Evolutionary conservation across 1,139 yeast genomes (phyloP), one percentile per base, ranked within the genome.

Genomic region (Saccharomyces hybrid): DNA sequence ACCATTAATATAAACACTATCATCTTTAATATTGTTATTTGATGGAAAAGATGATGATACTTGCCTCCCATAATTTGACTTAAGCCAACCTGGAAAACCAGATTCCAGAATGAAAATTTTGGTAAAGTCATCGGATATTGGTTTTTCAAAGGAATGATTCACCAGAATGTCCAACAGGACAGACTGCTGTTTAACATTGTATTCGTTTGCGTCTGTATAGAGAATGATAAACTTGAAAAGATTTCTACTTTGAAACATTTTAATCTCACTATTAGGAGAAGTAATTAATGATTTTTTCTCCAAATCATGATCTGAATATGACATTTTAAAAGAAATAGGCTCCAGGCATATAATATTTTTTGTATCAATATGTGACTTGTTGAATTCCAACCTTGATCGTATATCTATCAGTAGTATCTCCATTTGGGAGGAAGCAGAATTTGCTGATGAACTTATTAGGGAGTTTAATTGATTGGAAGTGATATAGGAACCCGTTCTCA

Each of bases 291-390:
- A 73, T 34, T 80, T 71, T 41, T 76, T 79, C 61, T 84, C 87
- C 30, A 89, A 68, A 53, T 84, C 88, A 52, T 71, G 73, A 62
- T 85, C 91, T 1, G 78, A 75, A 58, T 78, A 74, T 7, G 72
- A 71, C 2, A 73, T 68, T 28, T 77, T 69, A 44, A 80, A 70
- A 5, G 82, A 74, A 4, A 80, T 72, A 0, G 96, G 96, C 55
- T 87, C 95, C 13, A 89, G 78, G 65, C 90, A 86, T 16, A 87
- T 78, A 7, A 84, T 69, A 50, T 84, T 78, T 1, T 73, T 68
- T 7, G 57, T 72, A 23, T 77, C 75, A 32, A 90, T 80, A 65
- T 86, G 96, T 44, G 80, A 78, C 52, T 74, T 75, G 49, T 80
- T 77, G 67, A 78, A 88, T 47, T 80, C 83, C 26, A 75, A 75